Base-by-base conservation (phyloP, 2,329 filamentous ascomycete genomes). In the Penicillium sp. region DNA sequence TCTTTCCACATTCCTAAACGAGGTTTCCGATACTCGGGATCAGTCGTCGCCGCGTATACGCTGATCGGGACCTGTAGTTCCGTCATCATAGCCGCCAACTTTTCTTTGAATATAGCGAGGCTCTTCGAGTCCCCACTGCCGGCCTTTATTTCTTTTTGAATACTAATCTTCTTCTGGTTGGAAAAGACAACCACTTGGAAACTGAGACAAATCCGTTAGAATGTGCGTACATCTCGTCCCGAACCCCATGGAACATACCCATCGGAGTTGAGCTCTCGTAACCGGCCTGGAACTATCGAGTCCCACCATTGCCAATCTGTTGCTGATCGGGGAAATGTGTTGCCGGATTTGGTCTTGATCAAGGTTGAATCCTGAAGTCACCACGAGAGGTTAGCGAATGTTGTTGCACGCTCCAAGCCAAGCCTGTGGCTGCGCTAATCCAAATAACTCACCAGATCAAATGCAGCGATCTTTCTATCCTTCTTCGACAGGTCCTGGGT, bases 251-350 rank as follows among this genome's bases (percentile, higher is more conserved):
- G 20, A 6, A 63, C 73, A 41, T 73, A 89, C 81, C 85, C 90
- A 60, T 94, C 82, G 10, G 83, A 76, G 63, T 90, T 81, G 2
- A 97, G 76, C 53, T 85, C 76, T 58, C 80, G 82, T 16, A 99
- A 70, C 46, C 76, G 82, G 0, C 70, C 72, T 1, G 90, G 90
- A 0, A 97, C 88, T 16, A 74, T 79, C 13, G 73, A 62, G 68
- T 95, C 77, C 90, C 91, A 97, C 94, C 94, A 99, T 69, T 89
- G 90, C 94, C 94, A 99, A 68, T 97, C 92, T 4, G 78, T 76
- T 0, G 85, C 82, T 58, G 85, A 82, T 46, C 81, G 80, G 2
- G 84, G 80, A 64, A 92, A 92, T 45, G 82, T 87, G 71, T 90
- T 94, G 7, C 91, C 91, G 0, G 91, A 95, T 4, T 84, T 80